These are phyloP conservation scores for Candida ortonii DNA, from an alignment of 805 yeast genomes.

Conservation along the genomic window DNA sequence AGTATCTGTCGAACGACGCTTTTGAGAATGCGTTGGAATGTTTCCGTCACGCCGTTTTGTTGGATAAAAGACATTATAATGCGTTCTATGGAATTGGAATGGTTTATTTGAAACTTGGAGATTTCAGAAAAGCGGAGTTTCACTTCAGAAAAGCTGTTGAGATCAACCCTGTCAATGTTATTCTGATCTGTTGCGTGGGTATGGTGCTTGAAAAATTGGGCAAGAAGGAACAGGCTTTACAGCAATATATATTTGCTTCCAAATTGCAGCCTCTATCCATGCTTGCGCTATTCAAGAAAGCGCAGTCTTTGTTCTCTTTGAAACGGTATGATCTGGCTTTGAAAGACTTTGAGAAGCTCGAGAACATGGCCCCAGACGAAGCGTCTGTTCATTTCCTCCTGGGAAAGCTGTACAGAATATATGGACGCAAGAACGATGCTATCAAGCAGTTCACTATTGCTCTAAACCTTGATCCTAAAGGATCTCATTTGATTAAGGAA, in stretches of 20 bases:
- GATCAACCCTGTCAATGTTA: slow-evolving; percentile 87
- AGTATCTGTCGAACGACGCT: slow-evolving; percentile 81
- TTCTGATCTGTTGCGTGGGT: slow-evolving; percentile 88
- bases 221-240: slow-evolving; percentile 65
- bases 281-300: slow-evolving; percentile 83
- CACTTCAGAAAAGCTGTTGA: slow-evolving; percentile 85
- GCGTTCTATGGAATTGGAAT: slow-evolving; percentile 96
- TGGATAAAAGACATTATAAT: slow-evolving; percentile 83
- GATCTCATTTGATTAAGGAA: slow-evolving; percentile 78
- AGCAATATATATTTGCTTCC: slow-evolving; percentile 79
- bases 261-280: slow-evolving; percentile 83
- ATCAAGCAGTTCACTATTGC: slow-evolving; percentile 85
- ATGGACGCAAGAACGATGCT: slow-evolving; percentile 73
- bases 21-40: slow-evolving; percentile 84
- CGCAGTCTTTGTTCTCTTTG: slow-evolving; percentile 72
- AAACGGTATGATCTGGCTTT: slow-evolving; percentile 72
- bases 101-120: slow-evolving; percentile 86
- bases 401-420: slow-evolving; percentile 80
- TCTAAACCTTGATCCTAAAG: slow-evolving; percentile 87
- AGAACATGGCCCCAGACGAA: slow-evolving; percentile 85
- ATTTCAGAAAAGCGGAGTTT: slow-evolving; percentile 75
- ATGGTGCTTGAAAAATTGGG: slow-evolving; percentile 82
- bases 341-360: slow-evolving; percentile 67
- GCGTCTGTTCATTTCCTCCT: slow-evolving; percentile 87
- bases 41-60: slow-evolving; percentile 72